These are phyloP conservation scores for Astrothelium macrocarpum DNA, from an alignment of 495 filamentous ascomycete genomes.

Conservation along the genomic window DNA sequence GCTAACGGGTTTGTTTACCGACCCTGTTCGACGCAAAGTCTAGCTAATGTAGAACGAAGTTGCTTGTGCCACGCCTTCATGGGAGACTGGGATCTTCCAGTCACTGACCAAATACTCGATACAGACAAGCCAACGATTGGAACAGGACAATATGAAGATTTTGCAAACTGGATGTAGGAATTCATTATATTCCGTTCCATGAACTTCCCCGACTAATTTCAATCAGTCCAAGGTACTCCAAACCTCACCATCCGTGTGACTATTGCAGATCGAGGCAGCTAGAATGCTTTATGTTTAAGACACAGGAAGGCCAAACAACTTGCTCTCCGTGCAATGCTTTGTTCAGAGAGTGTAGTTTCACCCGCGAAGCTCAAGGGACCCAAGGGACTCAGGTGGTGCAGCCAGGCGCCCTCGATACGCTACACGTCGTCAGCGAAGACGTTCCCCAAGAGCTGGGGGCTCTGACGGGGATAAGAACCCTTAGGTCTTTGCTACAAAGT, in stretches of 20 bases:
- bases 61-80: constrained; percentile 25
- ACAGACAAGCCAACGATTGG: neutral
- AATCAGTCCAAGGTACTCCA: constrained; percentile 26
- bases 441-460: constrained; percentile 35
- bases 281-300: constrained; percentile 58
- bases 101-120: neutral
- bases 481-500: constrained; percentile 28
- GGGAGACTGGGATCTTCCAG: constrained; percentile 14
- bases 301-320: constrained; percentile 47
- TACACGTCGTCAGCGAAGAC: constrained; percentile 44
- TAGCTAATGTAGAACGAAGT: constrained; percentile 15
- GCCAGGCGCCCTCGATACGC: constrained; percentile 39
- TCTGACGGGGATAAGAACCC: constrained; percentile 25
- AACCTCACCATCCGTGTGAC: constrained; percentile 52
- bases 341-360: constrained; percentile 62
- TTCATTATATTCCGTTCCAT: too few relatives aligned
- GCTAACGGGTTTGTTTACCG: neutral
- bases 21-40: neutral
- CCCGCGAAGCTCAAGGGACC: constrained; percentile 9
- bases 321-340: constrained; percentile 75
- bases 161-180: constrained; percentile 27
- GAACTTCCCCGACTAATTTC: neutral
- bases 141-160: constrained; percentile 20
- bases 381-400: constrained; percentile 28
- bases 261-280: constrained; percentile 60